Evolutionary conservation across 352 stramenopile genomes (phyloP), one percentile per base, ranked within the genome.

Genomic region (Aphanomyces stellatus): DNA sequence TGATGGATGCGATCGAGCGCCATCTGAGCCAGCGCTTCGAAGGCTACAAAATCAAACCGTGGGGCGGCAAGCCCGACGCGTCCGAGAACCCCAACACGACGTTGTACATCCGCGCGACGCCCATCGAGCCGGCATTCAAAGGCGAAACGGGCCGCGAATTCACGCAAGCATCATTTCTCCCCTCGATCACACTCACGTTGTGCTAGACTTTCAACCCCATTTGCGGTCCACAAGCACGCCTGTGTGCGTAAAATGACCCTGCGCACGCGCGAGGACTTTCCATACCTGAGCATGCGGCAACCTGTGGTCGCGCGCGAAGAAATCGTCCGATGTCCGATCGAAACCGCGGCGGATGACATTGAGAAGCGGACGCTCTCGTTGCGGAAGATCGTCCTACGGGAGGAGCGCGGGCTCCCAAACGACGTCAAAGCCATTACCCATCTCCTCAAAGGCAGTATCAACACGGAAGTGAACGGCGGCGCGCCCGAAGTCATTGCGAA

Each of bases 311-410:
- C 48, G 4, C 68, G 76, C 11, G 63, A 72, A 28, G 82, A 92
- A 42, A 43, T 81, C 43, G 30, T 87, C 7, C 75, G 77, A 1
- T 84, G 84, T 49, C 84, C 84, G 7, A 84, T 93, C 7, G 82
- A 90, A 1, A 91, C 80, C 19, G 75, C 84, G 24, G 88, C 89
- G 71, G 84, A 90, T 67, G 84, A 93, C 61, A 87, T 93, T 42
- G 70, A 65, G 10, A 90, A 88, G 59, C 82, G 84, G 7, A 88
- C 77, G 24, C 43, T 55, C 0, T 31, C 88, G 59, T 69, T 93
- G 4, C 72, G 76, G 30, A 71, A 77, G 11, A 78, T 91, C 53
- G 74, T 90, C 25, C 60, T 71, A 30, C 89, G 89, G 37, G 79
- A 88, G 43, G 60, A 57, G 1, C 48, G 57, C 10, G 74, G 79